Evolutionary conservation across 192 early-diverging fungal genomes (phyloP).

Genomic region (Podila epigama): DNA sequence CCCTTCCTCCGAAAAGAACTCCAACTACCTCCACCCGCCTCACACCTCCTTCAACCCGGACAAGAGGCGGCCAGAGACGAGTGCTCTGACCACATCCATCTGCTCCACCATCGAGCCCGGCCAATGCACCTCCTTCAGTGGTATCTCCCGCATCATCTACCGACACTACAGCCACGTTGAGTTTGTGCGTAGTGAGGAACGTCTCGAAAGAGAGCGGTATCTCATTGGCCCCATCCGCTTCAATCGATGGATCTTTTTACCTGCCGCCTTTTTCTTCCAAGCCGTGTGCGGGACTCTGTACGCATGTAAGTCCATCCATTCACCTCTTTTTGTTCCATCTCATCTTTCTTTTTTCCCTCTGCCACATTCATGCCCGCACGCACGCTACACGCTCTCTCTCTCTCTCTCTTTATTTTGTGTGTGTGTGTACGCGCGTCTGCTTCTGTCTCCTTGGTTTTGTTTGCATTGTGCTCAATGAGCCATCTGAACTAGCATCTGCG

Average conservation of each 20-base stretch:
- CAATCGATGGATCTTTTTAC: conserved; percentile 63
- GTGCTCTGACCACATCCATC: conserved; percentile 34
- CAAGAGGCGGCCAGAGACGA: conserved; percentile 19
- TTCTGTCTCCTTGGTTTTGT: too few species aligned
- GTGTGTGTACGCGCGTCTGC: too few species aligned
- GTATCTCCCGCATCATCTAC: conserved; percentile 25
- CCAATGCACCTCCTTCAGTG: conserved; percentile 10
- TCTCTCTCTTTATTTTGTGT: too few species aligned
- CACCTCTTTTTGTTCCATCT: background rate
- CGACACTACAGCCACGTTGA: conserved; percentile 44
- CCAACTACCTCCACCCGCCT: conserved; percentile 1
- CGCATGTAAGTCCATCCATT: conserved; percentile 50
- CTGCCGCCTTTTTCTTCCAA: conserved; percentile 66
- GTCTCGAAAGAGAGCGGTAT: conserved; percentile 28
- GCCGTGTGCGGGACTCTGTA: conserved; percentile 71
- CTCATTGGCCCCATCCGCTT: conserved; percentile 56
- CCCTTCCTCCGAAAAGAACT: background rate
- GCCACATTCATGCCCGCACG: too few species aligned
- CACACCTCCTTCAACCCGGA: conserved; percentile 15
- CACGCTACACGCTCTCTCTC: too few species aligned
- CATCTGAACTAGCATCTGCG: background rate
- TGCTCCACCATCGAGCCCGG: conserved; percentile 36
- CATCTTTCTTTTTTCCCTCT: background rate
- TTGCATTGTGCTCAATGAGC: too few species aligned
- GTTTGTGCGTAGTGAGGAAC: conserved; percentile 27